Percentiles rank a stretch among this genome's conserved stretches.
These are phyloP conservation scores for Eucalyptus paniculata DNA, from an alignment of 345 rosid species.

Conservation along the genomic window DNA sequence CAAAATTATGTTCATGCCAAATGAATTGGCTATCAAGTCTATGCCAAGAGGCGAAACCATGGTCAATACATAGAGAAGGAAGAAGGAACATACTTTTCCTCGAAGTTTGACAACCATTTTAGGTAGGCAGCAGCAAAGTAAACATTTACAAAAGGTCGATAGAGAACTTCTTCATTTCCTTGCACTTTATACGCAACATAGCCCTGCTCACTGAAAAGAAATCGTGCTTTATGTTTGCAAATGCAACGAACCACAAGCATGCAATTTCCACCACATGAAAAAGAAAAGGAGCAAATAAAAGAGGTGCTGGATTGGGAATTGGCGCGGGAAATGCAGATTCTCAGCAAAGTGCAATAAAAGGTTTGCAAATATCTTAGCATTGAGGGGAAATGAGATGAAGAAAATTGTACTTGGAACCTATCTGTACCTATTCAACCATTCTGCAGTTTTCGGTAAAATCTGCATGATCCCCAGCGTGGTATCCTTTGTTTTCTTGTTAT, in stretches of 20 bases:
- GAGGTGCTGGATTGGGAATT: neutral
- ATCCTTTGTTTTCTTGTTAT: constrained; percentile 62
- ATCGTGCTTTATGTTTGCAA: neutral
- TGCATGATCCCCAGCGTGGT: constrained; percentile 75
- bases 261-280: neutral
- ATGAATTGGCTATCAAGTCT: neutral
- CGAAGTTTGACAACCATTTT: constrained; percentile 63
- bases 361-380: neutral
- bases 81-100: constrained; percentile 35
- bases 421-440: constrained; percentile 57
- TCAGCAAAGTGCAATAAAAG: neutral
- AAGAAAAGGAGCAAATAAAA: neutral
- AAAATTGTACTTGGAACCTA: neutral
- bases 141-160: constrained; percentile 66
- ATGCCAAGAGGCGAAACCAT: neutral
- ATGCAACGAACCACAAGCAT: neutral
- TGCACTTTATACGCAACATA: constrained; percentile 40
- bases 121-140: constrained; percentile 92
- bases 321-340: neutral
- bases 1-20: neutral
- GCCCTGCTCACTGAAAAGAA: constrained; percentile 50
- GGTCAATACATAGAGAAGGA: neutral
- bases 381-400: neutral
- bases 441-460: constrained; percentile 53
- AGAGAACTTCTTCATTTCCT: constrained; percentile 53